Base-by-base conservation (phyloP, 108 stramenopile genomes). In the Cyclotella baltica region DNA sequence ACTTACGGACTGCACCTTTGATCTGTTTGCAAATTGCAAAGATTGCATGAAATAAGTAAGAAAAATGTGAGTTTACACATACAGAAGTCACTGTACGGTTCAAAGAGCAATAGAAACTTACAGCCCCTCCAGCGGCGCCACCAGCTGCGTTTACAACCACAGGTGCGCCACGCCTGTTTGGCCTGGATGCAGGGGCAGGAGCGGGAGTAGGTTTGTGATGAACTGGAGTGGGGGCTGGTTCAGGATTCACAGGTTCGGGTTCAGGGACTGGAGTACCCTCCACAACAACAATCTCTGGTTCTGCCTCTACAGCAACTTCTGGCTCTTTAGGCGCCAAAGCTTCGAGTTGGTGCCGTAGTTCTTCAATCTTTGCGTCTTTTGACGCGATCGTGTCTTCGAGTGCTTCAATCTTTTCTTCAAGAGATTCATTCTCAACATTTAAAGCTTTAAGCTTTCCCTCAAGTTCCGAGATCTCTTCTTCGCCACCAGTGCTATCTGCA, bases 91-190 rank as follows among this genome's bases (percentile, higher is more conserved):
- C n/a, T n/a, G n/a, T n/a, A 1, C 56, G 13, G 28, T 19, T 35
- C 33, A 16, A 27, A 62, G 6, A 38, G 1, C 35, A 28, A 33
- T 23, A 20, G 18, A 25, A 29, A 43, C 77, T 1, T 64, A 68
- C 77, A 56, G 77, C 77, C 53, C 83, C 83, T 51, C 37, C 52
- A 30, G 72, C 77, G 10, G 83, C 78, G 9, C 83, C 83, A 43
- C 72, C 83, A 25, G 77, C 83, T 23, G 77, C 83, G 36, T 72
- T 72, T 52, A 29, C 62, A 31, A 70, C 76, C 16, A 58, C 76
- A 8, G 71, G 70, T 34, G 47, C 19, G 72, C 61, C 31, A 75
- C 57, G 40, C 33, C 48, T 33, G n/a, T 35, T 23, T 40, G 25
- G 47, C 59, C 52, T 16, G 16, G 25, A 52, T 25, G 34, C 35